phyloP scores from a whole-genome alignment of 2,329 filamentous ascomycete genomes.

The Pseudopyricularia javanii region DNA sequence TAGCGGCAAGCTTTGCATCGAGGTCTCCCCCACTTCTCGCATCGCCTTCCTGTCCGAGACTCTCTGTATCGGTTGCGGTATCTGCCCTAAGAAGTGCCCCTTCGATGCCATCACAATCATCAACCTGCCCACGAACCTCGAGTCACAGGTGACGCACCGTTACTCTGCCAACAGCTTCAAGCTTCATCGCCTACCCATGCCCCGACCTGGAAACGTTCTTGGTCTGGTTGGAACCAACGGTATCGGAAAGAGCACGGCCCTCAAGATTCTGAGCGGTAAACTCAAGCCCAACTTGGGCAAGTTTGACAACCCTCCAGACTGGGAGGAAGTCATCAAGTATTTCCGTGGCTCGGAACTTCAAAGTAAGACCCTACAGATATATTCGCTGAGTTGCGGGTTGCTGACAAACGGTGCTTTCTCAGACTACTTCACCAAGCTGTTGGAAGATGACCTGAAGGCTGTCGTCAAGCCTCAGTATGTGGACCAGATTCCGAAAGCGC shows the following conservation, averaged over 20 bases:
- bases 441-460: conserved; percentile 94
- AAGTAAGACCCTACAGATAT: conserved; percentile 45
- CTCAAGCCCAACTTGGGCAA: conserved; percentile 94
- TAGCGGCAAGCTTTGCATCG: conserved; percentile 82
- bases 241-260: conserved; percentile 99
- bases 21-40: conserved; percentile 77
- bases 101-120: conserved; percentile 99
- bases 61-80: conserved; percentile 96
- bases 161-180: conserved; percentile 99
- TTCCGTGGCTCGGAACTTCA: conserved; percentile 96
- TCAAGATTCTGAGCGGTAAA: conserved; percentile 98
- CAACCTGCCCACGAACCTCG: conserved; percentile 98
- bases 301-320: conserved; percentile 94
- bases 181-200: conserved; percentile 91
- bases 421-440: conserved; percentile 98
- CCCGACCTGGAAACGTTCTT: conserved; percentile 85
- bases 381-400: background rate
- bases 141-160: conserved; percentile 93
- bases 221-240: conserved; percentile 98
- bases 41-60: conserved; percentile 95
- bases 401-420: background rate
- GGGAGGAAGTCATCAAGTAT: conserved; percentile 98
- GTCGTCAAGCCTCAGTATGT: conserved; percentile 99
- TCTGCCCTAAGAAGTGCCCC: conserved; percentile 98
- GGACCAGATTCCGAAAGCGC: conserved; percentile 89